Percentiles rank a stretch among this genome's conserved stretches.
Conservation (phyloP, 1,139 yeast species). For the Candida glucosophila region DNA sequence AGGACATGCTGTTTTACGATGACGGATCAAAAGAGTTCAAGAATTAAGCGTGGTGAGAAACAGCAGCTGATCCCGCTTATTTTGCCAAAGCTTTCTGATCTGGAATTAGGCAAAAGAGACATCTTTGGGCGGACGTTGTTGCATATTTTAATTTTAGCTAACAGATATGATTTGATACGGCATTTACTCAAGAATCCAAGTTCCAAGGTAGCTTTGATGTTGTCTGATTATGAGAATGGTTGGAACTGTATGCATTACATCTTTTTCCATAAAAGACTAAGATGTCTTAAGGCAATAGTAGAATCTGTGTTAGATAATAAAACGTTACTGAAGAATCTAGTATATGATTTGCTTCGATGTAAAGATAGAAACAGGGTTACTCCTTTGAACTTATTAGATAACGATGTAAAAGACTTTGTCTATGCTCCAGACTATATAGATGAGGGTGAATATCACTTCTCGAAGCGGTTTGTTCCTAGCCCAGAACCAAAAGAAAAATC, state of each 20-base stretch:
- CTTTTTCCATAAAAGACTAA: constrained; percentile 48
- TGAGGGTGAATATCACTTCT: constrained; percentile 14
- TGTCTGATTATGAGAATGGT: constrained; percentile 66
- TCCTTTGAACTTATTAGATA: constrained; percentile 50
- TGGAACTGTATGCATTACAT: constrained; percentile 79
- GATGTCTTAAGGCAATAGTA: constrained; percentile 45
- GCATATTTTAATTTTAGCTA: constrained; percentile 50
- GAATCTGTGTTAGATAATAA: constrained; percentile 19
- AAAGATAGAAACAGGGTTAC: constrained; percentile 64
- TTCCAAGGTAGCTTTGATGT: constrained; percentile 22
- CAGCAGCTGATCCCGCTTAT: constrained; percentile 5
- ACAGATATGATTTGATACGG: constrained; percentile 37
- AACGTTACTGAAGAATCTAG: too few species aligned
- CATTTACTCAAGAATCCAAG: constrained; percentile 41
- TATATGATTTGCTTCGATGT: constrained; percentile 37
- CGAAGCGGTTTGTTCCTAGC: constrained; percentile 17
- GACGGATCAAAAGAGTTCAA: too few species aligned
- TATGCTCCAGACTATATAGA: constrained; percentile 42
- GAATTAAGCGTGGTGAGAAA: too few species aligned
- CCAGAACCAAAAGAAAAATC: too few species aligned
- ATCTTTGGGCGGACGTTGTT: constrained; percentile 65
- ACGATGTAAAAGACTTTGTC: constrained; percentile 29
- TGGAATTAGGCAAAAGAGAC: constrained; percentile 48
- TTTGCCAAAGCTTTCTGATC: constrained; percentile 25
- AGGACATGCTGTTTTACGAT: too few species aligned